Base-by-base conservation (phyloP, 208 protist species). In the Herpetomonas tarakana region DNA sequence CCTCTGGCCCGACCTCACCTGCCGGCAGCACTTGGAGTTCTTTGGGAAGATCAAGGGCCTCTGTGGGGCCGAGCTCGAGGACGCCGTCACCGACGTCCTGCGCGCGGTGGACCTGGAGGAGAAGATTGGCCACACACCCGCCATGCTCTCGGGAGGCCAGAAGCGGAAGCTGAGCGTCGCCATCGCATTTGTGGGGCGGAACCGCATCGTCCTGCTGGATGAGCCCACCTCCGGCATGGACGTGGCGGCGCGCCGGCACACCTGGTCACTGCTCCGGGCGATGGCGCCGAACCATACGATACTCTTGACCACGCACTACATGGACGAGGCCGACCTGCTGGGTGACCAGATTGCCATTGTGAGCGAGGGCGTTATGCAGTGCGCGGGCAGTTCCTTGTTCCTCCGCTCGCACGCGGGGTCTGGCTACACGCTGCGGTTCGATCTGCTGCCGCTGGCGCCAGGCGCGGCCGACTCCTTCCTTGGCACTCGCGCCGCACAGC, bases 321-420 rank as follows among this genome's bases (percentile, higher is more conserved):
- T 98, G 93, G 97, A 98, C 49, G 97, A 99, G 73, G 97, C 97
- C 9, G 96, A 98, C 62, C 60, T 94, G 14, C 79, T 99, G 9
- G 81, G 85, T 27, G 77, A 97, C 61, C 71, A 75, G 25, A 91
- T 98, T 31, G 93, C 78, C 9, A 96, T 98, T 44, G 72, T 98
- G 58, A 64, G 53, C 18, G 30, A 65, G 28, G 85, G 88, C 49
- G 31, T 50, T 9, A 51, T 93, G 45, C 63, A 78, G 45, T 92
- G 86, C 67, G 49, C 54, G 25, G 86, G 86, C 21, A 85, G 69
- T 50, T 77, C 54, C 19, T 21, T 81, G 22, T 85, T 90, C 44
- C 74, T 92, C 54, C 82, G 83, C 49, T 71, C 65, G 19, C 65
- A 76, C 41, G 53, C 78, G n/a, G 77, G 74, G 7, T 50, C 66